Percentiles rank a stretch among this genome's conserved stretches.
Conservation (phyloP, 1,139 yeast genomes). For the Suzukiozyma palmioleophila region DNA sequence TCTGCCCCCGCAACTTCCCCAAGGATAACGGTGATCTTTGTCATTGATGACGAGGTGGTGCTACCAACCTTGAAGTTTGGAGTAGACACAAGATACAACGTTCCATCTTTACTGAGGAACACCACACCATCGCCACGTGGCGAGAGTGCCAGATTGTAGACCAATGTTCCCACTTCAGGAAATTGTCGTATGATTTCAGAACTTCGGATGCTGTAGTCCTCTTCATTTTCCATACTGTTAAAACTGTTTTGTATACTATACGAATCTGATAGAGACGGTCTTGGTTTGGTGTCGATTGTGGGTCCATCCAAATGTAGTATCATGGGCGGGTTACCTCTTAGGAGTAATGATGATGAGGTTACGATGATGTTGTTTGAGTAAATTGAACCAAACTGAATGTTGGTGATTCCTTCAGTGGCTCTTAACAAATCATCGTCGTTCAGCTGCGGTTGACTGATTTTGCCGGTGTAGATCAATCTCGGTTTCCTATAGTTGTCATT, state of each 20-base stretch:
- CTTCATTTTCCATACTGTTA: slow-evolving; percentile 16
- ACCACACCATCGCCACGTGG: slow-evolving; percentile 88
- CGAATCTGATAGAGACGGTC: slow-evolving; percentile 10
- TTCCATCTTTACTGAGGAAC: slow-evolving; percentile 72
- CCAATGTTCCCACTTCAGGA: slow-evolving; percentile 77
- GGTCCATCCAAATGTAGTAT: slow-evolving; percentile 36
- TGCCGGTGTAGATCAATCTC: slow-evolving; percentile 39
- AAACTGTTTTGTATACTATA: slow-evolving; percentile 17
- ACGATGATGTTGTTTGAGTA: slow-evolving; percentile 32
- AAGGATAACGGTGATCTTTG: slow-evolving; percentile 60
- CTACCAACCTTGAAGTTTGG: slow-evolving; percentile 44
- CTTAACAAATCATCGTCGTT: slow-evolving; percentile 35
- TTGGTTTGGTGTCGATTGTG: slow-evolving; percentile 21
- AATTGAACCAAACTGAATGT: slow-evolving; percentile 53
- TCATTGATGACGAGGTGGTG: slow-evolving; percentile 18
- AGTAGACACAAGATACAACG: slow-evolving; percentile 63
- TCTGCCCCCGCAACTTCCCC: slow-evolving; percentile 78
- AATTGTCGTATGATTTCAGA: slow-evolving; percentile 42
- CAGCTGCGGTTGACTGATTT: slow-evolving; percentile 13
- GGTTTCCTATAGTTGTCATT: slow-evolving; percentile 49
- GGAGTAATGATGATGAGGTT: slow-evolving; percentile 35
- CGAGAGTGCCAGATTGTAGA: slow-evolving; percentile 69
- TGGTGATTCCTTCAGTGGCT: slow-evolving; percentile 87
- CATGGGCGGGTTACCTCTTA: slow-evolving; percentile 27
- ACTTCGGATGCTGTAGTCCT: slow-evolving; percentile 22